Conservation (phyloP, 176 grass and related monocot species). For the Juncus inflexus region DNA sequence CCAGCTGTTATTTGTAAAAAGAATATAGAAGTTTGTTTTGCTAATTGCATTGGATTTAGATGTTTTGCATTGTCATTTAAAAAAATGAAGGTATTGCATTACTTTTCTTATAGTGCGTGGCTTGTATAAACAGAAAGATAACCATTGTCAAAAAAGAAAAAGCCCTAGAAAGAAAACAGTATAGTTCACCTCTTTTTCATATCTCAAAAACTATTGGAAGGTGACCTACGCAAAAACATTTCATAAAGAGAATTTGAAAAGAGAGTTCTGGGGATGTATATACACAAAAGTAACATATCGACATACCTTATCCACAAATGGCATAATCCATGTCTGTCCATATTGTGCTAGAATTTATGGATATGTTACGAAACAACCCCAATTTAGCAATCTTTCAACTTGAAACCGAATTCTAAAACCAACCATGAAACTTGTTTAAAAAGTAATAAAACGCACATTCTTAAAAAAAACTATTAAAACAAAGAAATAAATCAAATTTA, state of each 20-base stretch:
- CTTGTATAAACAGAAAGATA: conserved; percentile 19
- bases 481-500: background rate
- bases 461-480: conserved; percentile 6
- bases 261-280: background rate
- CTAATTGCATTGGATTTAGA: no score
- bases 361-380: no score
- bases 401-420: no score
- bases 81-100: background rate
- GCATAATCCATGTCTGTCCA: no score
- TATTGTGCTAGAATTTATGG: no score
- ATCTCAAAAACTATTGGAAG: background rate
- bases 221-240: conserved; percentile 17
- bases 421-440: no score
- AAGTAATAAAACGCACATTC: background rate
- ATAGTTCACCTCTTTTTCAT: conserved; percentile 19
- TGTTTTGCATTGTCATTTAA: no score
- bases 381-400: no score
- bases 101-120: conserved; percentile 4
- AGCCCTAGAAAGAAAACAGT: conserved; percentile 1
- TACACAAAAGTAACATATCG: background rate
- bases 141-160: background rate
- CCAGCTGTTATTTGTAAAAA: no score
- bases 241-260: conserved; percentile 2
- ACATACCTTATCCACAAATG: conserved; percentile 14
- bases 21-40: no score